A percentile compares a stretch with the other conserved stretches of the same genome.
Evolutionary conservation across 2,329 filamentous ascomycete genomes (phyloP).

Genomic region (Sporothrix inflata): DNA sequence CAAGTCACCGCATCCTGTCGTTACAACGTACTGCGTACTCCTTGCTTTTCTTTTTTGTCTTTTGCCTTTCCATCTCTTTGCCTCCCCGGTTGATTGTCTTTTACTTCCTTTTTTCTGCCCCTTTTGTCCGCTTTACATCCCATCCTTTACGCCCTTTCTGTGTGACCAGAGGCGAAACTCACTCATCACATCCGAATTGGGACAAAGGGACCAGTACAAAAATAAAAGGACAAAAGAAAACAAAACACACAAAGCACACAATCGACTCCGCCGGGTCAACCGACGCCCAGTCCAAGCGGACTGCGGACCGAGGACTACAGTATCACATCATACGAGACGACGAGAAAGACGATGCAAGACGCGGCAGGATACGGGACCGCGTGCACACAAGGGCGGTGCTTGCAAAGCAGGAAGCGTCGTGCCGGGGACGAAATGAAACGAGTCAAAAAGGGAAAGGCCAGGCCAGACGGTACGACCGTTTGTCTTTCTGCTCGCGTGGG

Average conservation of each 20-base stretch:
- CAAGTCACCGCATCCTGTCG: not conserved
- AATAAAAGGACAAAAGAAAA: not conserved
- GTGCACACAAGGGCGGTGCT: not conserved
- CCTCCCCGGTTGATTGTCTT: not conserved
- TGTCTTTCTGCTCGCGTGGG: not conserved
- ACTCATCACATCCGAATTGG: not conserved
- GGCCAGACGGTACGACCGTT: not conserved
- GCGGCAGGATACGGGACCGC: conserved; percentile 2
- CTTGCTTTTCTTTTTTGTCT: not conserved
- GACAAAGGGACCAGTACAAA: not conserved
- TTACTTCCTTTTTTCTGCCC: conserved; percentile 7
- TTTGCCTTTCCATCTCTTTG: not conserved
- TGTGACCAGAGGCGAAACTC: not conserved
- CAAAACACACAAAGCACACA: not conserved
- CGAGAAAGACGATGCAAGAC: not conserved
- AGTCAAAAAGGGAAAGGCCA: not conserved
- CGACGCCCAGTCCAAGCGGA: not conserved
- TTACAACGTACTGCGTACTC: not conserved
- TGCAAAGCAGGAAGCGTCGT: not conserved
- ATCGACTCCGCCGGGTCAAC: not conserved
- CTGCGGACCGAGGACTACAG: not conserved
- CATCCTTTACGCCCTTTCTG: not conserved
- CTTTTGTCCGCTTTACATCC: not conserved
- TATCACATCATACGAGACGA: conserved; percentile 18
- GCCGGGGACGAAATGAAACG: not conserved